Evolutionary conservation across 2,329 filamentous ascomycete genomes (phyloP).

Genomic region (Colletotrichum simmondsii): DNA sequence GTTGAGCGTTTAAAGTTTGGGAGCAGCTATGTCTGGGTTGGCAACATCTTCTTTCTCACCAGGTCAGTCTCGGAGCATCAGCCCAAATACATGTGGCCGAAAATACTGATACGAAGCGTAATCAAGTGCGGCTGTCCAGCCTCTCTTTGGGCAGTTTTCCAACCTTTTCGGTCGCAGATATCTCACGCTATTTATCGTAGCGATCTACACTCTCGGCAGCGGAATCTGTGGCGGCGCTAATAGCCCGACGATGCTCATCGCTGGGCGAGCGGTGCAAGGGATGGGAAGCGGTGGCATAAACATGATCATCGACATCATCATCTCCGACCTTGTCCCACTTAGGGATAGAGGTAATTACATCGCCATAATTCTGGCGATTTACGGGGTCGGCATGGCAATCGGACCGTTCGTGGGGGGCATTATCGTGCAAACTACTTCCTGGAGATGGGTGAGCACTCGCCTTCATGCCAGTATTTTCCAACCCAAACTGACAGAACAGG

Average conservation of each 20-base stretch:
- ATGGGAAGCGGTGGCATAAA: slow-evolving; percentile 48
- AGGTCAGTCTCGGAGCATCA: too few species aligned
- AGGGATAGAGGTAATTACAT: slow-evolving; percentile 54
- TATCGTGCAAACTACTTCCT: slow-evolving; percentile 43
- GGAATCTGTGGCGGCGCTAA: slow-evolving; percentile 61
- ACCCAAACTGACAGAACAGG: too few species aligned
- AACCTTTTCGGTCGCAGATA: slow-evolving; percentile 64
- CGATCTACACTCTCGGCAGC: slow-evolving; percentile 62
- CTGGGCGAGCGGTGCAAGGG: slow-evolving; percentile 60
- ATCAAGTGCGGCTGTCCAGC: too few species aligned
- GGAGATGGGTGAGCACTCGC: slow-evolving; percentile 48
- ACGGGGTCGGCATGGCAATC: slow-evolving; percentile 45
- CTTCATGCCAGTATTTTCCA: not conserved
- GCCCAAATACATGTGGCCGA: too few species aligned
- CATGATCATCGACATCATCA: slow-evolving; percentile 46
- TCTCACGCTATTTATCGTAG: slow-evolving; percentile 51
- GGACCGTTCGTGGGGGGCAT: slow-evolving; percentile 47
- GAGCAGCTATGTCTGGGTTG: too few species aligned
- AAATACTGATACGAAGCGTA: too few species aligned
- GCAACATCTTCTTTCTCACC: too few species aligned
- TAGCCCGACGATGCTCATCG: slow-evolving; percentile 57
- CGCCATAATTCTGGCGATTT: slow-evolving; percentile 44
- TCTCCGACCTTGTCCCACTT: slow-evolving; percentile 60
- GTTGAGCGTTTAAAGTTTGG: too few species aligned
- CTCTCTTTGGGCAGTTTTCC: slow-evolving; percentile 52